These are phyloP conservation scores for Salix suchowensis DNA, from an alignment of 345 rosid species.

Conservation along the genomic window DNA sequence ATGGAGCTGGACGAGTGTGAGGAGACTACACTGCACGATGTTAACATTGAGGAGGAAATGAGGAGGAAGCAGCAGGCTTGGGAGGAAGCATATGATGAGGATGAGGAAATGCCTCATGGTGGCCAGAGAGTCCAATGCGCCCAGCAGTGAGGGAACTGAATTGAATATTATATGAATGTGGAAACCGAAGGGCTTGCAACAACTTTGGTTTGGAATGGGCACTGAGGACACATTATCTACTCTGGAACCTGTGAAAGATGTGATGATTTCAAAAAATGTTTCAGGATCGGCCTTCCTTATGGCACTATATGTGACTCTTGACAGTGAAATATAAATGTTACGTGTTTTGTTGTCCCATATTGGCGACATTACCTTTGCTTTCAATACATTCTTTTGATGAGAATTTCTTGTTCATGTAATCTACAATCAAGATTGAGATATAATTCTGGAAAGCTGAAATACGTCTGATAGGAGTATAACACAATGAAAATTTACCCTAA, in stretches of 20 bases:
- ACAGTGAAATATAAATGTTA: neutral
- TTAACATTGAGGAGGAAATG: slow-evolving; percentile 85
- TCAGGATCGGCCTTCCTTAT: neutral
- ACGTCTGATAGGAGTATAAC: too few relatives aligned
- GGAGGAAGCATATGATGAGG: slow-evolving; percentile 50
- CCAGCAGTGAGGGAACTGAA: slow-evolving; percentile 33
- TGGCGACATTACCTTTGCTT: neutral
- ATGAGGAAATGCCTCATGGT: slow-evolving; percentile 51
- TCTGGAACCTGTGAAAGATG: neutral
- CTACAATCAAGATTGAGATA: too few relatives aligned
- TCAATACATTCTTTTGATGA: neutral
- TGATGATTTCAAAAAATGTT: neutral
- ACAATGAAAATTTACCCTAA: too few relatives aligned
- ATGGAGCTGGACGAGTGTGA: slow-evolving; percentile 89
- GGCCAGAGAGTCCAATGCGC: slow-evolving; percentile 63
- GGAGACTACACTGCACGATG: slow-evolving; percentile 83
- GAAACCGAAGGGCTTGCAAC: neutral
- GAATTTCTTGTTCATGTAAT: too few relatives aligned
- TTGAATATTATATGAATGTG: neutral
- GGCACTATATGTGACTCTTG: neutral
- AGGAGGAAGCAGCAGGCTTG: slow-evolving; percentile 60
- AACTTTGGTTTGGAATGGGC: neutral
- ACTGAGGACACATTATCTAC: neutral
- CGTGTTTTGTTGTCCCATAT: neutral
- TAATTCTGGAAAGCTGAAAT: too few relatives aligned